Base-by-base conservation (phyloP, 371 early-diverging fungal species). In the Mucor saturninus region DNA sequence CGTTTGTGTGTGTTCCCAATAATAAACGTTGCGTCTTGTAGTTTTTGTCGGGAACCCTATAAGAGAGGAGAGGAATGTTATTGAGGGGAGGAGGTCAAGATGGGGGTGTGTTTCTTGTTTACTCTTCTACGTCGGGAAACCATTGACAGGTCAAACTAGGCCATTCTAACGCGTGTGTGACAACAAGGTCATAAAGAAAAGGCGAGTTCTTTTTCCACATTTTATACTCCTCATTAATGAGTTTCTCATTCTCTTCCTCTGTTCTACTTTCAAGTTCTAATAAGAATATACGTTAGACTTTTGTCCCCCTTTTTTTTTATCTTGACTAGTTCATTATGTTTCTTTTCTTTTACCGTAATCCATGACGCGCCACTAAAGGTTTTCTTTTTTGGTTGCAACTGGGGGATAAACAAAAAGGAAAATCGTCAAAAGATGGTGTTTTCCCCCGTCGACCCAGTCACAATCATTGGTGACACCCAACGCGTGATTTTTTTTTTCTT, bases 161-260 rank as follows among this genome's bases (percentile, higher is more conserved):
- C 99, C 99, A 99, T 68, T 97, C 95, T 15, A 99, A 83, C 21
- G 98, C 96, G 72, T 99, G 98, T n/a, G 98, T 97, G 32, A 99
- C 87, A 30, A 99, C 90, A 58, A 97, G 85, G 78, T 99, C 99
- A 77, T 99, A 99, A 26, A 99, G 88, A 70, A 97, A 98, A 31
- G 99, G 99, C 8, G 96, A 93, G 83, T 99, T 99, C 89, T 99
- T 99, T 74, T 98, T 98, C 99, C 99, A 99, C 67, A 96, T 86
- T 77, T 94, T 95, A 82, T 98, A 98, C 73, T 99, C 98, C 78
- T 97, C 97, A 70, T 96, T 95, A 65, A 97, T 94, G 32, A 89
- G 74, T 75, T 93, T 93, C 72, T 97, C 95, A 66, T 93, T 71
- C 55, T 74, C 78, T 56, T 76, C 74, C 10, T 73, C 73, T 9